Percentiles rank a stretch among this genome's conserved stretches.
Conservation (phyloP, 176 grass and related monocot genomes). For the Luzula sylvatica region DNA sequence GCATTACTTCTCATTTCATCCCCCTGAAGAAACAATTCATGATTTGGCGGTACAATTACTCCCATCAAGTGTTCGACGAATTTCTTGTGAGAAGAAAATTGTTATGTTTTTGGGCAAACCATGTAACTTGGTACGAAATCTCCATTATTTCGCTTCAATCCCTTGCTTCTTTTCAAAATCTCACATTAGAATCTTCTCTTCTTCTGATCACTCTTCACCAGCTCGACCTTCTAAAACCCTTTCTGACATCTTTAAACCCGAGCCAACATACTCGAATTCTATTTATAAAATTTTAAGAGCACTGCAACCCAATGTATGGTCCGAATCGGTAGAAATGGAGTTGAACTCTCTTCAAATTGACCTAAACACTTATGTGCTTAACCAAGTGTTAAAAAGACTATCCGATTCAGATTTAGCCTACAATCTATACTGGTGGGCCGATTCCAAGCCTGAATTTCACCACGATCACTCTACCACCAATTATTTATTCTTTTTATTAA, state of each 20-base stretch:
- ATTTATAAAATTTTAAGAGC: conserved; percentile 13
- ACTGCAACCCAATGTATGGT: conserved; percentile 26
- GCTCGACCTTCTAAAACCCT: conserved; percentile 9
- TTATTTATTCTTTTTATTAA: conserved; percentile 24
- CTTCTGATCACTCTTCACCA: neutral
- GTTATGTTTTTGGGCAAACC: conserved; percentile 38
- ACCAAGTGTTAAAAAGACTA: conserved; percentile 30
- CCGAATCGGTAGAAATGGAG: conserved; percentile 23
- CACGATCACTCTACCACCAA: conserved; percentile 36
- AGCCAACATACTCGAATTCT: conserved; percentile 1
- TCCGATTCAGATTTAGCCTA: conserved; percentile 29
- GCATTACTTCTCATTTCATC: neutral
- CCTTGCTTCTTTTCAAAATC: conserved; percentile 1
- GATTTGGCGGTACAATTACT: neutral
- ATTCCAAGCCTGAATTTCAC: conserved; percentile 28
- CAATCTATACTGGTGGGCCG: conserved; percentile 33
- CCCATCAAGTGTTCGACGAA: conserved; percentile 37
- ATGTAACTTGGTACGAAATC: conserved; percentile 12
- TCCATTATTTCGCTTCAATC: neutral
- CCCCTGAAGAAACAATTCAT: neutral
- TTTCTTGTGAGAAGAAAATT: conserved; percentile 23
- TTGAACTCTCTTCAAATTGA: conserved; percentile 23
- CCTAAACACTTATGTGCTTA: conserved; percentile 29
- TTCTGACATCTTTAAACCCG: conserved; percentile 12
- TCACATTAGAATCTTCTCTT: conserved; percentile 1